Conservation (phyloP, 768 basidiomycete genomes). For the Mycena rosella region DNA sequence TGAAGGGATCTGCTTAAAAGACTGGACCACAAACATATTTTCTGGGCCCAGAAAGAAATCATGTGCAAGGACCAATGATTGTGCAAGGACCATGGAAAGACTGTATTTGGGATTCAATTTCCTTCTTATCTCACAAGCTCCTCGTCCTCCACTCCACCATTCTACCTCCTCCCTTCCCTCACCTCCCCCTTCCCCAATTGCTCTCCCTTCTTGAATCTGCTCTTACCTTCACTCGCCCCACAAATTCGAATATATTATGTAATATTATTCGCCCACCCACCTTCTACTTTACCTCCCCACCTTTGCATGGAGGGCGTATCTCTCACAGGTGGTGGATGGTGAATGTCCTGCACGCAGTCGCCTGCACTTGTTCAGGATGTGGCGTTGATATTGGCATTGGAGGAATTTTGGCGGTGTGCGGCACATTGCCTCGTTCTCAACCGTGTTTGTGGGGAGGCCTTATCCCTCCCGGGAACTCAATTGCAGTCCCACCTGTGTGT, state of each 20-base stretch:
- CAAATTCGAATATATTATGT: background rate
- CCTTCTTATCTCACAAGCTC: no score
- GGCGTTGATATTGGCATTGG: background rate
- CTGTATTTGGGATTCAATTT: no score
- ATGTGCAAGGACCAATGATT: no score
- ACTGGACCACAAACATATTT: no score
- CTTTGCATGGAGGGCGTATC: background rate
- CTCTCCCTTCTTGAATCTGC: background rate
- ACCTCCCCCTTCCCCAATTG: background rate
- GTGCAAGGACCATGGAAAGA: no score
- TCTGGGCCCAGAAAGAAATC: no score
- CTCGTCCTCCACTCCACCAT: no score
- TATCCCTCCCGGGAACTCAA: background rate
- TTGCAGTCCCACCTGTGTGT: background rate
- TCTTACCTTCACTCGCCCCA: constrained; percentile 1
- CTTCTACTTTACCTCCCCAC: background rate
- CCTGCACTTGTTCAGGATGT: background rate
- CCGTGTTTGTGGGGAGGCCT: background rate
- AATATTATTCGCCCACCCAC: background rate
- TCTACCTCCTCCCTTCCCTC: background rate
- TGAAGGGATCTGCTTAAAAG: no score
- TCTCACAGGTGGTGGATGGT: background rate
- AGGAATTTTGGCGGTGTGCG: background rate
- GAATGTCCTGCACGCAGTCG: background rate
- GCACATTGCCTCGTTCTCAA: background rate